Base-by-base conservation (phyloP, 768 basidiomycete genomes). In the Lactarius psammicola region DNA sequence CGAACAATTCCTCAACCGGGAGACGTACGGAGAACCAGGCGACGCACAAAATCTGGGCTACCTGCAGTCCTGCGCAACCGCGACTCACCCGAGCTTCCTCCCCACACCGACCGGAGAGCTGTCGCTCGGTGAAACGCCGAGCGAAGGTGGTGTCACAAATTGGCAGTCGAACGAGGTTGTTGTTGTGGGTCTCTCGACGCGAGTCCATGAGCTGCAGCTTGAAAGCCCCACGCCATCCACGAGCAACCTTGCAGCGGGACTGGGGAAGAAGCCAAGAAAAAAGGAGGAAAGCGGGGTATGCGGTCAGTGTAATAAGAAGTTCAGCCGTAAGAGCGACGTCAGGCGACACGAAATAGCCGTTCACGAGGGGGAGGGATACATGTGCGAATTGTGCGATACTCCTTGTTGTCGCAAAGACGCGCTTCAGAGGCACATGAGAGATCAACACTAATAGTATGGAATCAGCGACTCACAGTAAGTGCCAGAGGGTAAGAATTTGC, bases 221-320 rank as follows among this genome's bases (percentile, higher is more conserved):
- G 56, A 62, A 51, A 57, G 2, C 55, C 36, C 30, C 15, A 11
- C 26, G 2, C 23, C 56, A 46, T 15, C 57, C 26, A 28, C 17
- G 6, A 17, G 55, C 30, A 34, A 30, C 15, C 4, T 8, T 26
- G 46, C n/a, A 1, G 28, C 26, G 17, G 46, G 20, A 51, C 38
- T n/a, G 26, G 26, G 6, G 23, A 36, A 30, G 51, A 62, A 26
- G 34, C 0, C 20, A 7, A 59, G 53, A 20, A 63, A 44, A 34
- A 67, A 36, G 51, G 66, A 67, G 33, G 66, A 67, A 36, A 23
- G 57, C 5, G 66, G 66, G 1, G 20, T 13, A 5, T 67, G 66
- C 40, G 33, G 46, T 15, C 7, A 31, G 53, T 67, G 66, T 23
- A 26, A 49, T 20, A 49, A 28, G 3, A 23, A 4, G 33, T 67